Percentiles rank a stretch among this genome's conserved stretches.
These are phyloP conservation scores for California macrophylla DNA, from an alignment of 441 rosid genomes.

Conservation along the genomic window DNA sequence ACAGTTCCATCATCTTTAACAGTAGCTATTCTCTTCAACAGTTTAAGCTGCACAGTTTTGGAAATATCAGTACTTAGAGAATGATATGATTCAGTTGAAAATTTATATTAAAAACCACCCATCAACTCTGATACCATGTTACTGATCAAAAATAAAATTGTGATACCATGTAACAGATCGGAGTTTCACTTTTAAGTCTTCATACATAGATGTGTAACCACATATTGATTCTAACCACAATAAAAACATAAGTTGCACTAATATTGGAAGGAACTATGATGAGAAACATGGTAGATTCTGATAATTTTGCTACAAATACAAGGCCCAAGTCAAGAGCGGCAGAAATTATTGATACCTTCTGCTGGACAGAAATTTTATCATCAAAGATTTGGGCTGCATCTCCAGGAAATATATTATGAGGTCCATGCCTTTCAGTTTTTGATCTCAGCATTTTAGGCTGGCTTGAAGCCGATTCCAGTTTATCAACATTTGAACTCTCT, in stretches of 20 bases:
- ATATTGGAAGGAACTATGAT: not conserved
- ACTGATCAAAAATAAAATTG: conserved; percentile 10
- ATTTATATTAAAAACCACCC: not conserved
- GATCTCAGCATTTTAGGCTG: conserved; percentile 51
- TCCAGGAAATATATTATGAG: conserved; percentile 47
- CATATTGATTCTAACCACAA: not conserved
- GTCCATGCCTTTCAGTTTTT: conserved; percentile 55
- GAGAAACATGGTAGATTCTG: not conserved
- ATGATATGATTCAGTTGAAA: conserved; percentile 11
- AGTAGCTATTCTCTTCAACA: conserved; percentile 86
- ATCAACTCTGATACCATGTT: conserved; percentile 2
- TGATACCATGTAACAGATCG: not conserved
- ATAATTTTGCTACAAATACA: not conserved
- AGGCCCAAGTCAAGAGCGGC: conserved; percentile 1
- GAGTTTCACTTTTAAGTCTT: not conserved
- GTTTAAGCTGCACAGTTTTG: conserved; percentile 52
- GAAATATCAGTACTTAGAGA: conserved; percentile 5
- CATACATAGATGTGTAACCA: not conserved
- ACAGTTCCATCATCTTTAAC: conserved; percentile 93
- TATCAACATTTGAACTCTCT: conserved; percentile 30
- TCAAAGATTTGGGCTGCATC: conserved; percentile 77
- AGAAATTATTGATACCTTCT: conserved; percentile 48
- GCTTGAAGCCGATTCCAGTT: conserved; percentile 34
- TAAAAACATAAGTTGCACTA: not conserved
- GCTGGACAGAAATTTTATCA: conserved; percentile 52